A percentile compares a stretch with the other conserved stretches of the same genome.
These are phyloP conservation scores for Stagonosporopsis cucurbitacearum DNA, from an alignment of 2,329 filamentous ascomycete species.

Conservation along the genomic window DNA sequence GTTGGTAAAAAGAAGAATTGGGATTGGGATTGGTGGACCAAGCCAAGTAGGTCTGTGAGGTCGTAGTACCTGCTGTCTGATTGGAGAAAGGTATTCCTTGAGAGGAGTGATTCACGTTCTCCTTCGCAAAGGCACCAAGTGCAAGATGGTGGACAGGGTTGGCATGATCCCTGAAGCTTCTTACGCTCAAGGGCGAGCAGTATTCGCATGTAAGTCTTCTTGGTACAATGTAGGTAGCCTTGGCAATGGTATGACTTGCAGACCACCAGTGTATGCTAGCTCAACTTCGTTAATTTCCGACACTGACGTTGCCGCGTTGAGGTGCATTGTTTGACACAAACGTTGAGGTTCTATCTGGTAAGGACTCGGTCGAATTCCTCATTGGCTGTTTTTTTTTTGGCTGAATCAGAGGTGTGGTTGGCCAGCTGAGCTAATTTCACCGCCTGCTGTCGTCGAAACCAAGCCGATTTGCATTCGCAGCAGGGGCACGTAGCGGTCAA, in stretches of 20 bases:
- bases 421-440: background rate
- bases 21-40: background rate
- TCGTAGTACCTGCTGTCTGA: background rate
- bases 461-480: background rate
- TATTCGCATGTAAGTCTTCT: no score
- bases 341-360: background rate
- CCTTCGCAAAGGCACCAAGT: background rate
- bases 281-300: background rate
- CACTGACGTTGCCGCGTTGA: background rate
- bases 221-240: no score
- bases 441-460: background rate
- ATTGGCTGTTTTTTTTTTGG: background rate
- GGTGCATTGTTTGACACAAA: background rate
- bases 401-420: no score
- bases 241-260: no score
- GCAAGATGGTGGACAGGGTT: no score
- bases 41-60: background rate
- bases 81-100: background rate
- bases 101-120: background rate
- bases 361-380: background rate
- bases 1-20: background rate
- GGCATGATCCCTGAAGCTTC: no score
- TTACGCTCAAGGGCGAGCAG: no score
- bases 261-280: no score
- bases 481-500: background rate